A percentile compares a stretch with the other conserved stretches of the same genome.
These are phyloP conservation scores for Nitzschia sp. DNA, from an alignment of 108 stramenopile genomes.

Conservation along the genomic window DNA sequence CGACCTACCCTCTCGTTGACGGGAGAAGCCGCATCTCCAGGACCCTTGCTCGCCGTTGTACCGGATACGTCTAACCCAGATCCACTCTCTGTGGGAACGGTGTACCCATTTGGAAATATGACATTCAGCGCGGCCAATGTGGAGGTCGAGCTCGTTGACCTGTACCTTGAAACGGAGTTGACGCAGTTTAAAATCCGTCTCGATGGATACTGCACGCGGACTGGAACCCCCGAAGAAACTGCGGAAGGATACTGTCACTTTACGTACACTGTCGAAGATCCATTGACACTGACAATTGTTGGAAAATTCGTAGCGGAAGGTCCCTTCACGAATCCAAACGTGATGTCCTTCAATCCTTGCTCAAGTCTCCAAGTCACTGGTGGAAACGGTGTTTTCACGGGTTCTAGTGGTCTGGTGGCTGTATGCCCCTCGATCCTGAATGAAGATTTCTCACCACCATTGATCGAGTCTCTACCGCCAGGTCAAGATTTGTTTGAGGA, in stretches of 20 bases:
- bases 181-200: background rate
- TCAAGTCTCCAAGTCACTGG: conserved; percentile 22
- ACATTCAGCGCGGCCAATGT: background rate
- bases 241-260: conserved; percentile 35
- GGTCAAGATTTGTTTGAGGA: conserved; percentile 30
- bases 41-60: background rate
- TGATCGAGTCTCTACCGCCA: conserved; percentile 8
- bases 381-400: conserved; percentile 34
- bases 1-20: background rate
- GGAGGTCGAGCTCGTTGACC: background rate
- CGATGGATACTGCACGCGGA: conserved; percentile 35
- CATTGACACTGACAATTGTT: background rate
- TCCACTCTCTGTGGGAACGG: conserved; percentile 7
- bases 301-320: conserved; percentile 36
- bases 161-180: background rate
- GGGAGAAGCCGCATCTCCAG: background rate
- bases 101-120: conserved; percentile 10
- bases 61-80: background rate
- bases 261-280: conserved; percentile 31
- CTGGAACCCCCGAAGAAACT: conserved; percentile 19
- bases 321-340: conserved; percentile 14
- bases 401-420: conserved; percentile 20
- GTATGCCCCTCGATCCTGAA: conserved; percentile 24
- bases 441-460: conserved; percentile 6
- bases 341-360: conserved; percentile 1